Evolutionary conservation across 2,329 filamentous ascomycete genomes (phyloP), one percentile per base, ranked within the genome.

Genomic region (Hypoxylon sp.): DNA sequence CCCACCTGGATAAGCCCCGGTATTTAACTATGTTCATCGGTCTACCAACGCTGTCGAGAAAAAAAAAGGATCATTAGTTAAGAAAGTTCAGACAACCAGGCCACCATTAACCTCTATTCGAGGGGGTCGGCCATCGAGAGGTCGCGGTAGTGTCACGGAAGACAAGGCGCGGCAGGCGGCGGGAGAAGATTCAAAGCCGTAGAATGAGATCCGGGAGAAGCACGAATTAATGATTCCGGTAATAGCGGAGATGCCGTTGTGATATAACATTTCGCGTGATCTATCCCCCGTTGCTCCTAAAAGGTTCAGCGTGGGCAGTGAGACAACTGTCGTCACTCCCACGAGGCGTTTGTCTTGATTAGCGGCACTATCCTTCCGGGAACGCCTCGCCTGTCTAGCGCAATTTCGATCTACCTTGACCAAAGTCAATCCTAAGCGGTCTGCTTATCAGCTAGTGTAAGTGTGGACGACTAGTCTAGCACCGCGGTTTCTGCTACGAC

Each of bases 341-440:
- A 50, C 30, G 52, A 64, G 45, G 45, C 33, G 55, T 40, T 40
- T 16, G 49, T 61, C 20, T 51, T 44, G 24, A 46, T 54, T 42
- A 52, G 48, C 53, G 33, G 58, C 45, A 52, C 36, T 36, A 30
- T 62, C 51, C 22, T 65, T 61, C 65, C 32, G 46, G 58, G 49
- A 54, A 58, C 38, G 44, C 51, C 46, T 66, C 66, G 63, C 42
- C 57, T 52, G 30, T 24, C 24, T 64, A 61, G 63, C 32, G 62
- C 62, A 48, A 49, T 63, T 63, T 66, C 32, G 51, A 66, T 64
- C 44, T 54, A 63, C 40, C 33, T 57, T 32, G 44, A 45, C 40
- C 26, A 55, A 16, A 33, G 12, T 51, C 24, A 55, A 45, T 55
- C 38, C 51, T 36, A 60, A 38, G 22, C 50, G 40, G 24, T 22